Base-by-base conservation (phyloP, 768 basidiomycete species). In the Boletus bicolor region DNA sequence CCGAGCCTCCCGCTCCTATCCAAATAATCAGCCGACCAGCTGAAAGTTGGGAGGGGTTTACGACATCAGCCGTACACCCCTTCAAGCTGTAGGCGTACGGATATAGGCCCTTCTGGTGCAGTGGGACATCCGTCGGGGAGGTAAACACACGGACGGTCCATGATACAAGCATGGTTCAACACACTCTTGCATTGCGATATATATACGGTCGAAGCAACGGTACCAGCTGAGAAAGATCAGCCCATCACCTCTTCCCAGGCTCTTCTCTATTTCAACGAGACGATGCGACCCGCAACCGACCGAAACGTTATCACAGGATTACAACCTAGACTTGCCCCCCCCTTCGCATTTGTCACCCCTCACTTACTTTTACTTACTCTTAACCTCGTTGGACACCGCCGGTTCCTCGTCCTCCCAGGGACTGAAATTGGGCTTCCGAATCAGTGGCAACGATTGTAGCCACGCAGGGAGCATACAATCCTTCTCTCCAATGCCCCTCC, bases 321-420 rank as follows among this genome's bases (percentile, higher is more conserved):
- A 56, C 58, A 62, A 46, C 46, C 21, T 44, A 32, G 14, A 37
- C 42, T 12, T 3, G 34, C 1, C 10, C 11, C 41, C 52, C 30
- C 24, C 42, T 37, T 45, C 5, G 12, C 15, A 39, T 7, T 32
- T 32, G 17, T n/a, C 35, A 32, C 17, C 53, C 26, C n/a, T 35
- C 30, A n/a, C 43, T 42, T 26, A 28, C 3, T 36, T 46, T 50
- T 72, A 71, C 69, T 61, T 59, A 19, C 50, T 55, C 59, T 61
- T 67, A 15, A 39, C 41, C 46, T 60, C 64, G 19, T 45, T 49
- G 55, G 59, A 60, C 51, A 58, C 61, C 45, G 47, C 61, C 45
- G 47, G 64, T 47, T 86, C 86, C 58, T 89, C 88, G 63, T 90
- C 88, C 46, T 86, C 89, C 88, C 88, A 91, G 34, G 89, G 89